Conservation (phyloP, 257 asterid genomes). For the Datura wrightii region DNA sequence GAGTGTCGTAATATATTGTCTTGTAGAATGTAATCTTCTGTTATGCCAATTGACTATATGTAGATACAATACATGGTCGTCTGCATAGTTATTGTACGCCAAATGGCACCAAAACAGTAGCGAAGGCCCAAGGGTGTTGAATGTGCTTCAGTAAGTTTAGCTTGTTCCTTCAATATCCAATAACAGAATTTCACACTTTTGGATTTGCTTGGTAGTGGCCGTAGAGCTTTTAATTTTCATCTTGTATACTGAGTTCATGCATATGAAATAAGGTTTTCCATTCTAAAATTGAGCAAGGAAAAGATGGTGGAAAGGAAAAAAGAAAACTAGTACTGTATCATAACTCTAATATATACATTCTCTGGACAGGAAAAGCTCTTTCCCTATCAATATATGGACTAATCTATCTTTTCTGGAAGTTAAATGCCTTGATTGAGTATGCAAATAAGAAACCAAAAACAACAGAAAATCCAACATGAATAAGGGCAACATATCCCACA, state of each 20-base stretch:
- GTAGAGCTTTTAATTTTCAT: not conserved
- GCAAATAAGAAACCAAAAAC: conserved; percentile 50
- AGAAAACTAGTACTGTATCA: not conserved
- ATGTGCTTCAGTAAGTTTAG: not conserved
- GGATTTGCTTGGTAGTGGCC: not conserved
- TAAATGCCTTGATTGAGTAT: conserved; percentile 48
- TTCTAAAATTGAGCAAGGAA: not conserved
- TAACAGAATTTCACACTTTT: too few species aligned
- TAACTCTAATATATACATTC: not conserved
- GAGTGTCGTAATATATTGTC: too few species aligned
- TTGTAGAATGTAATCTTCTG: not conserved
- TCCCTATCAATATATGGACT: not conserved
- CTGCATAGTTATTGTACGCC: not conserved
- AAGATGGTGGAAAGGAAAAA: not conserved
- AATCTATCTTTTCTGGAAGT: conserved; percentile 47
- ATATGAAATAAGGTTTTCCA: not conserved
- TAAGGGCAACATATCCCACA: conserved; percentile 43
- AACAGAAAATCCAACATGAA: conserved; percentile 37
- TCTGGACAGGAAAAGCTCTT: not conserved
- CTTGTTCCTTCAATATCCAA: too few species aligned
- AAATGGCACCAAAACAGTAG: not conserved
- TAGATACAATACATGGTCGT: not conserved
- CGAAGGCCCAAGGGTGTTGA: not conserved
- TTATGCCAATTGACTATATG: not conserved
- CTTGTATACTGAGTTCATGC: not conserved